Percentiles rank a stretch among this genome's conserved stretches.
Conservation (phyloP, 305 asterid species). For the Rubia balearica region DNA sequence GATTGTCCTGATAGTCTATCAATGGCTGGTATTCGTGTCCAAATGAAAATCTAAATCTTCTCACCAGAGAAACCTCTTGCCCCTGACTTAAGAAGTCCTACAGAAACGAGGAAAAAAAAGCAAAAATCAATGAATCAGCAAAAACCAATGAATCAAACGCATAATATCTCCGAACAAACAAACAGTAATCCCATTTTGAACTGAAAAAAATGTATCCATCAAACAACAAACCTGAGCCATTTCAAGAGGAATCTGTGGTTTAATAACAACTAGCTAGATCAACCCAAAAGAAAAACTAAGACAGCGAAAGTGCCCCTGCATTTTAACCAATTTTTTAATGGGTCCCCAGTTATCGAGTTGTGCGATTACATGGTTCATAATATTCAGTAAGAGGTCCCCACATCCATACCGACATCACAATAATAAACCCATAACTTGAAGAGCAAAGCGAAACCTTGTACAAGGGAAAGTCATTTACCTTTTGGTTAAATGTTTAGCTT, state of each 20-base stretch:
- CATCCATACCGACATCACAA: constrained; percentile 1
- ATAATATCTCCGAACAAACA: neutral
- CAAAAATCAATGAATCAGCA: neutral
- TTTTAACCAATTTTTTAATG: neutral
- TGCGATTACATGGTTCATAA: neutral
- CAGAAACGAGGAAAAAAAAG: neutral
- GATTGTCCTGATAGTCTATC: constrained; percentile 28
- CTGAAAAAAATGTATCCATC: neutral
- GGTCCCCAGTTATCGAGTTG: neutral
- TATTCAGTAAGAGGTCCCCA: neutral
- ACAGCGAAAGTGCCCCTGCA: neutral
- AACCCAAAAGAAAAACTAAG: neutral
- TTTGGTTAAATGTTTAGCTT: neutral
- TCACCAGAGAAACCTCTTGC: constrained; percentile 28
- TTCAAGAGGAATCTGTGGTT: constrained; percentile 23
- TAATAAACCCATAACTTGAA: neutral
- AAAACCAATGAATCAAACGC: neutral
- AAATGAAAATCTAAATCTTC: constrained; percentile 31
- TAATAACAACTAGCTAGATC: neutral
- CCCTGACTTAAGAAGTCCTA: constrained; percentile 25
- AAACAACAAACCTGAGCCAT: constrained; percentile 30
- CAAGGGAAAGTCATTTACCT: neutral
- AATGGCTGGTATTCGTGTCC: constrained; percentile 44
- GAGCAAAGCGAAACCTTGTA: neutral
- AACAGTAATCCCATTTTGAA: neutral